Evolutionary conservation across 2,329 filamentous ascomycete genomes (phyloP), one percentile per base, ranked within the genome.

Genomic region (Colletotrichum sansevieriae): DNA sequence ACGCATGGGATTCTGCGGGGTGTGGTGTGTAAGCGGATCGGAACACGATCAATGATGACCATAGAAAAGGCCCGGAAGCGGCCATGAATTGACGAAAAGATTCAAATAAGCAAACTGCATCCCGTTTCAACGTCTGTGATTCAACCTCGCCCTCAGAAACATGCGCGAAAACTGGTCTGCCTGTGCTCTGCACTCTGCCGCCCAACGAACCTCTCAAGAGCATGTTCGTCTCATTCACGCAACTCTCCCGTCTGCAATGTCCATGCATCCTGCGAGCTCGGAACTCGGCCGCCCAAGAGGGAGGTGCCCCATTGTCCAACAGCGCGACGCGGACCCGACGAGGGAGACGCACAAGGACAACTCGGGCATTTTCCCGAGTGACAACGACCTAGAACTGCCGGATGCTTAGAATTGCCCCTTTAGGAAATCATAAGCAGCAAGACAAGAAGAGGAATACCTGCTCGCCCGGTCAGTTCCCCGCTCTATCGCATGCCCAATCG

Each of bases 381-480:
- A 8, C 12, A 57, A 18, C 4, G 22, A 44, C 47, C 47, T 39
- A 33, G 54, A 49, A 60, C 47, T 22, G 13, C 49, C 47, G 37
- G 33, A 55, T 68, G 62, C 33, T 60, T 43, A 65, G 0, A 0
- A 44, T 9, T 44, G 35, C 65, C 62, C 2, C 7, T 56, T 65
- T 11, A 8, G 62, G 65, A 10, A 60, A 12, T 43, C 5, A 2
- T 7, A 41, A 63, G 41, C 52, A 33, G 18, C 15, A 37, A 12
- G 13, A 20, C 1, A 43, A 12, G 37, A 58, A 18, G 20, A 18
- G 60, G 61, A 64, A 68, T 46, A 22, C 33, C 29, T 64, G 59
- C 11, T 58, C 65, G 29, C 65, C 49, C 60, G n/a, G 25, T 44
- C 29, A 46, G 51, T 63, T 64, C 65, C 65, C 65, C 49, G 47